Evolutionary conservation across 1,284 basidiomycete genomes (phyloP), one percentile per base, ranked within the genome.

Genomic region (Microbotryum scabiosae): DNA sequence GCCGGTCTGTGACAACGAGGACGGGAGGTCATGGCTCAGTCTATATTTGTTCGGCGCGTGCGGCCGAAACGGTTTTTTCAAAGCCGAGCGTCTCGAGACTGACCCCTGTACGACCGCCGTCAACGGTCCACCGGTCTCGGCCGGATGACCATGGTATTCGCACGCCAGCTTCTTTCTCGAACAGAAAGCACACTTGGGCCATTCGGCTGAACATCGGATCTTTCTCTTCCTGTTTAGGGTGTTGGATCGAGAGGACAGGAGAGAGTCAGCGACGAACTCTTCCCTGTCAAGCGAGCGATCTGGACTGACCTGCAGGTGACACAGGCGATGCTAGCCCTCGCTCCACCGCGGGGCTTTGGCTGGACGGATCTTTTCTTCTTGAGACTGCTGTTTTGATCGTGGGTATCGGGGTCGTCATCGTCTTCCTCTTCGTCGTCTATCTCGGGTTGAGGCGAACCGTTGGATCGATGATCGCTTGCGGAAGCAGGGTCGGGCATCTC

Each of bases 151-250:
- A 6, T 70, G 65, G 54, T 70, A 70, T 7, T 49, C 57, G 30
- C 68, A 70, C 5, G 36, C 10, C 5, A 70, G 44, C 32, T 61
- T 63, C n/a, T 61, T 51, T 1, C 30, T 30, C 12, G 43, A 12
- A 53, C 68, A 70, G 51, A 69, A 70, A 20, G 28, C 44, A 53
- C 68, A 70, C 0, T 56, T 54, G 9, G 68, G 68, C 64, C 65
- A 70, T n/a, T 64, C 62, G 14, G 59, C 68, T 8, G 60, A 63
- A 41, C 68, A 70, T 14, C 68, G 57, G 18, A 69, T 62, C 45
- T 70, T 70, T 41, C 68, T 62, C 20, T 69, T 68, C 56, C 68
- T 70, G 59, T 30, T 5, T 5, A 9, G 32, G n/a, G 16, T 18
- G 18, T 47, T 9, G 48, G 51, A 23, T 52, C 32, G 28, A 30